Conservation (phyloP, 163 green algal genomes). For the Scenedesmus sp. region DNA sequence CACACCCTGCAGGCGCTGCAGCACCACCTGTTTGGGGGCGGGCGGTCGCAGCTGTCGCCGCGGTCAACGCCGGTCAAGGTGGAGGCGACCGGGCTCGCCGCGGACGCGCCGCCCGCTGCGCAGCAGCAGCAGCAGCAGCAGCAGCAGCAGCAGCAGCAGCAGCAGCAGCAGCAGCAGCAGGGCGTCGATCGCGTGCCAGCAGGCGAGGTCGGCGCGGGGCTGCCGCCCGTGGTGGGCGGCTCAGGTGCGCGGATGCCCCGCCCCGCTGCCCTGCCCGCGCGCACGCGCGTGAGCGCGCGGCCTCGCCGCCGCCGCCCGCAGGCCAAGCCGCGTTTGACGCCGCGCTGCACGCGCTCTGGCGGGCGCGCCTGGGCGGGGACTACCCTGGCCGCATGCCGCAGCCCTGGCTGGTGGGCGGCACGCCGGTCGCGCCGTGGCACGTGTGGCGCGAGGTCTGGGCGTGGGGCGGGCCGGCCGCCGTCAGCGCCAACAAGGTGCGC, state of each 20-base stretch:
- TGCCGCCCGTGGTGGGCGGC: slow-evolving; percentile 24
- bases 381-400: slow-evolving; percentile 22
- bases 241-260: no score
- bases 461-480: slow-evolving; percentile 22
- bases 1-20: not conserved
- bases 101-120: no score
- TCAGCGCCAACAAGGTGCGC: slow-evolving; percentile 31
- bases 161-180: not conserved
- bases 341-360: slow-evolving; percentile 24
- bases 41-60: not conserved
- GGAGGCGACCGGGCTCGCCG: no score
- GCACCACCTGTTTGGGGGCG: not conserved
- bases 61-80: no score
- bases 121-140: not conserved
- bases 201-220: slow-evolving; percentile 9
- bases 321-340: slow-evolving; percentile 12
- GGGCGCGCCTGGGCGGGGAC: not conserved
- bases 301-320: no score
- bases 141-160: slow-evolving; percentile 13
- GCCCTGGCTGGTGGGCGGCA: not conserved
- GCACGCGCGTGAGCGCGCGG: no score
- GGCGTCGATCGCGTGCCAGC: slow-evolving; percentile 4
- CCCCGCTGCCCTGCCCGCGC: no score
- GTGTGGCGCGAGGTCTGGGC: slow-evolving; percentile 41
- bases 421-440: slow-evolving; percentile 16